Evolutionary conservation across 2,329 filamentous ascomycete species (phyloP), one percentile per base, ranked within the genome.

Genomic region (Fusarium tricinctum): DNA sequence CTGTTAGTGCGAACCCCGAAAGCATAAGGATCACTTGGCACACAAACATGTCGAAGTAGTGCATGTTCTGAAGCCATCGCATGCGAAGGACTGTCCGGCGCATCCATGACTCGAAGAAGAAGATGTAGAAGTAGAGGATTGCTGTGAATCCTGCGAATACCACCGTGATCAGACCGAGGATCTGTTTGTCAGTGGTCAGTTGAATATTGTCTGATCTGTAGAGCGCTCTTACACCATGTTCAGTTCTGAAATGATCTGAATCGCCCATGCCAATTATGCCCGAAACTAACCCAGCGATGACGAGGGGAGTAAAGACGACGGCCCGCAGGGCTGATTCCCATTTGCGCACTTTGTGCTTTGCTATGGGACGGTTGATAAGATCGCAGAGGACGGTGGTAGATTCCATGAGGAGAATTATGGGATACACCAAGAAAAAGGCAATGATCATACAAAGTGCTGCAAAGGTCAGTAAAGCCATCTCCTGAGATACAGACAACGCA

Each of bases 21-120:
- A 62, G 13, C 58, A 62, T 47, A 10, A 62, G 57, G 1, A 62
- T 62, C 2, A 62, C 58, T 26, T 62, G 58, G 1, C 58, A 62
- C 5, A 62, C 57, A 8, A 62, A 62, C 58, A 62, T 62, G 47
- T 62, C 58, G 2, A 62, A 46, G 13, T 62, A 62, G 4, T 55
- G 49, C 5, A 62, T 4, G 6, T 62, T 62, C 1, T 62, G 58
- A 6, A 53, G 17, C 57, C 28, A 62, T 1, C 57, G 28, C 42
- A 46, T 38, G 0, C 58, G 46, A 6, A 33, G 10, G 2, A 14
- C 4, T 2, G 58, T 62, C 6, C 58, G 47, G 0, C 42, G 28
- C 22, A 62, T 13, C n/a, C 40, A 43, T 0, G 28, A 30, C 2
- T 45, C 48, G 6, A 61, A 62, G 15, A 61, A 62, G 40, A 62